These are phyloP conservation scores for Cutaneotrichosporon cavernicola DNA, from an alignment of 1,284 basidiomycete species.

Conservation along the genomic window DNA sequence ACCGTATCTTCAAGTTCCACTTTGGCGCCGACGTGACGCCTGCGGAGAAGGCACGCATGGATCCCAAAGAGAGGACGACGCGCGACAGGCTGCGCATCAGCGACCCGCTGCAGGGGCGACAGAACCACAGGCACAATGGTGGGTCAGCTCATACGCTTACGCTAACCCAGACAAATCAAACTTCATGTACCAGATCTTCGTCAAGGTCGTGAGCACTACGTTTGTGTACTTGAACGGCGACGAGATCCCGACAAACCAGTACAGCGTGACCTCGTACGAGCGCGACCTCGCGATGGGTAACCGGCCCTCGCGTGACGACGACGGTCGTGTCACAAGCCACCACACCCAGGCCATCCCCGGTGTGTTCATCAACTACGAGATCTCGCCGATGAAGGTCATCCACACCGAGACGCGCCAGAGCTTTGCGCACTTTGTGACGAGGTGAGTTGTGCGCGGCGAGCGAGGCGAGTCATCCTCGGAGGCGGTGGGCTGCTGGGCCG, in stretches of 20 bases:
- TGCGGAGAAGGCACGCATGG: slow-evolving; percentile 57
- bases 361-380: slow-evolving; percentile 95
- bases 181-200: slow-evolving; percentile 35
- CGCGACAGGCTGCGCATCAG: slow-evolving; percentile 65
- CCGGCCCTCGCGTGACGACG: slow-evolving; percentile 58
- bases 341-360: slow-evolving; percentile 76
- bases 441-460: slow-evolving; percentile 59
- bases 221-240: slow-evolving; percentile 78
- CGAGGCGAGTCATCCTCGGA: neutral
- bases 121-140: slow-evolving; percentile 62
- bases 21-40: slow-evolving; percentile 68
- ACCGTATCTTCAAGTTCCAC: slow-evolving; percentile 75
- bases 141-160: slow-evolving; percentile 19
- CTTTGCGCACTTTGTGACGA: slow-evolving; percentile 95
- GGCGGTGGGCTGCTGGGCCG: neutral
- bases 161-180: slow-evolving; percentile 16
- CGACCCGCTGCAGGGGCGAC: slow-evolving; percentile 77
- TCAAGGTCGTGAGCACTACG: slow-evolving; percentile 93
- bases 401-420: slow-evolving; percentile 88
- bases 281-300: slow-evolving; percentile 70
- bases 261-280: slow-evolving; percentile 93
- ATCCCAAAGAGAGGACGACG: slow-evolving; percentile 67
- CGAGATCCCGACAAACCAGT: slow-evolving; percentile 63
- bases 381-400: slow-evolving; percentile 91
- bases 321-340: slow-evolving; percentile 72